These are phyloP conservation scores for Claviceps sp. DNA, from an alignment of 2,329 filamentous ascomycete species.

Conservation along the genomic window DNA sequence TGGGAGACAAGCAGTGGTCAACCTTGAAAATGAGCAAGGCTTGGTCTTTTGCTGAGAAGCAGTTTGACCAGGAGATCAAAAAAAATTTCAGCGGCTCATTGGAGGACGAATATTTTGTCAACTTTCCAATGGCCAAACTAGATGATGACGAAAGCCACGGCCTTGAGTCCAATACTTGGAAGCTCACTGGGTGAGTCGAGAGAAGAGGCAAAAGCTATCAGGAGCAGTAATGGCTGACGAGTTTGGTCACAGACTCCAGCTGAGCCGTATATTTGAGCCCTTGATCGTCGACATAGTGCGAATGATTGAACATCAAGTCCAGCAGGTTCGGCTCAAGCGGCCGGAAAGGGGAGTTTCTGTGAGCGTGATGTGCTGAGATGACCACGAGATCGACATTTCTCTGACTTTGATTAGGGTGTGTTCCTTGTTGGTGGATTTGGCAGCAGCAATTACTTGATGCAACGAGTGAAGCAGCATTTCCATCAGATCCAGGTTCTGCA, in stretches of 20 bases:
- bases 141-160: slow-evolving; percentile 7
- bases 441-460: slow-evolving; percentile 1
- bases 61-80: slow-evolving; percentile 12
- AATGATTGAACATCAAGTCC: slow-evolving; percentile 9
- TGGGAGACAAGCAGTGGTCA: slow-evolving; percentile 9
- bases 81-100: slow-evolving; percentile 6
- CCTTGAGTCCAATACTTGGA: slow-evolving; percentile 8
- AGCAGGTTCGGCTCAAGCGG: neutral
- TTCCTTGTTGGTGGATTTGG: slow-evolving; percentile 5
- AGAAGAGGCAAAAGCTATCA: neutral
- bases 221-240: neutral
- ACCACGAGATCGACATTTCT: neutral
- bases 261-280: slow-evolving; percentile 10
- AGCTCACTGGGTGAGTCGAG: slow-evolving; percentile 9
- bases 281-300: slow-evolving; percentile 11
- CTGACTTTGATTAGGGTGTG: slow-evolving; percentile 1
- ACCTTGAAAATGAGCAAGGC: slow-evolving; percentile 4
- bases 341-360: neutral
- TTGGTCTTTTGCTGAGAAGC: slow-evolving; percentile 5
- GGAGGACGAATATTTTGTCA: slow-evolving; percentile 9
- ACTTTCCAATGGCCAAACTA: slow-evolving; percentile 11
- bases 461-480: neutral
- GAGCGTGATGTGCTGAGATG: neutral
- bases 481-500: slow-evolving; percentile 1
- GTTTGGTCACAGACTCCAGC: neutral